Conservation (phyloP, 2,329 filamentous ascomycete genomes). For the Ramularia endophylla region DNA sequence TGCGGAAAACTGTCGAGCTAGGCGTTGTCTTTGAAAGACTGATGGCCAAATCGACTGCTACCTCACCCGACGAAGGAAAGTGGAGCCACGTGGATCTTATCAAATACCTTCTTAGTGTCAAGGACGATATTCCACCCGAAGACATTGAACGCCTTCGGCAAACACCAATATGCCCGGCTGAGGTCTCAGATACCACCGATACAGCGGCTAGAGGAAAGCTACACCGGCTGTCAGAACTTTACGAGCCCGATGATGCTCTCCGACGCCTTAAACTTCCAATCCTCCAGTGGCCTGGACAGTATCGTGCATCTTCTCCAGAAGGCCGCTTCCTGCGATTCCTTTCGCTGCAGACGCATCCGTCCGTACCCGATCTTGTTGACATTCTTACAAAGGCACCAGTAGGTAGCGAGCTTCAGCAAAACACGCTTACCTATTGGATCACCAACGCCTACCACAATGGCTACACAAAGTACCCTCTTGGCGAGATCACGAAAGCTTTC, state of each 20-base stretch:
- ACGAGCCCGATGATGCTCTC: constrained; percentile 67
- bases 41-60: constrained; percentile 54
- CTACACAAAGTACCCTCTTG: constrained; percentile 62
- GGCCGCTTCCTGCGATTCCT: constrained; percentile 66
- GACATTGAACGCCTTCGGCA: constrained; percentile 74
- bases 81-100: constrained; percentile 96
- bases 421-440: constrained; percentile 76
- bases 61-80: constrained; percentile 46
- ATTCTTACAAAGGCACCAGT: constrained; percentile 64
- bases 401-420: constrained; percentile 55
- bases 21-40: constrained; percentile 89
- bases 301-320: constrained; percentile 61
- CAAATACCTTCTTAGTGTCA: constrained; percentile 87
- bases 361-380: constrained; percentile 66
- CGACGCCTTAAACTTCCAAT: constrained; percentile 67
- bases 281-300: constrained; percentile 75
- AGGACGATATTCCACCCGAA: constrained; percentile 74
- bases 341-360: constrained; percentile 67
- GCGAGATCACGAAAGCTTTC: constrained; percentile 39
- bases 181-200: constrained; percentile 43
- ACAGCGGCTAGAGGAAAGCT: constrained; percentile 33
- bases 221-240: constrained; percentile 73
- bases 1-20: constrained; percentile 91
- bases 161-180: constrained; percentile 76
- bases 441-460: constrained; percentile 70